Percentiles rank a stretch among this genome's conserved stretches.
Evolutionary conservation across 805 yeast genomes (phyloP).

Genomic region (Wickerhamiella azymoides): DNA sequence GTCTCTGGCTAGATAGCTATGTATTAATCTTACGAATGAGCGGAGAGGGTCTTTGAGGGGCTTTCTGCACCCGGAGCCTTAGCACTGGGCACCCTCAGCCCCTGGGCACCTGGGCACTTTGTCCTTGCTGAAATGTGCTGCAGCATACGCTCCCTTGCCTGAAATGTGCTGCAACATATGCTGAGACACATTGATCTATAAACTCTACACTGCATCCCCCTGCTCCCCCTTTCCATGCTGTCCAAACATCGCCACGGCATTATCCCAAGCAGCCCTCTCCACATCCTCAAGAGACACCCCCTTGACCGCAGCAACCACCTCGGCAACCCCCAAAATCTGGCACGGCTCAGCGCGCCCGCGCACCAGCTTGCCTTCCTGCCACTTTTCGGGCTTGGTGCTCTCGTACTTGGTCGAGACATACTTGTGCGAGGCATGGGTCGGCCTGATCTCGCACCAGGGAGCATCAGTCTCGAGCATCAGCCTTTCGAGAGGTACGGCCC

Average conservation of each 20-base stretch:
- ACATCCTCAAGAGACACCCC: slow-evolving; percentile 31
- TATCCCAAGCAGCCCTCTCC: slow-evolving; percentile 38
- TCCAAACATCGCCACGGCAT: slow-evolving; percentile 37
- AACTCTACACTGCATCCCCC: too few species aligned
- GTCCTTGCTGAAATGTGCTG: too few species aligned
- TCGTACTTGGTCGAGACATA: slow-evolving; percentile 32
- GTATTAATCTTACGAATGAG: background rate
- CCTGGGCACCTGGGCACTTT: background rate
- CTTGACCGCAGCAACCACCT: slow-evolving; percentile 42
- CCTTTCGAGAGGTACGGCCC: slow-evolving; percentile 51
- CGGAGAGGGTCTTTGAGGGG: too few species aligned
- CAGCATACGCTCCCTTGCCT: too few species aligned
- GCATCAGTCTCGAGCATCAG: slow-evolving; percentile 88
- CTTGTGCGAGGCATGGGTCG: slow-evolving; percentile 61
- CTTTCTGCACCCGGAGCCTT: too few species aligned
- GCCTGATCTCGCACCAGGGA: slow-evolving; percentile 95
- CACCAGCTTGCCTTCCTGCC: slow-evolving; percentile 34
- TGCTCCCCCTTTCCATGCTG: background rate
- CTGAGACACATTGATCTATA: too few species aligned
- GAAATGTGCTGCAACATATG: too few species aligned
- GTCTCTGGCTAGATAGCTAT: background rate
- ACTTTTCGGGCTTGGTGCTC: slow-evolving; percentile 51
- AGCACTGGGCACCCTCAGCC: too few species aligned
- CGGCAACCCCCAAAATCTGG: slow-evolving; percentile 65
- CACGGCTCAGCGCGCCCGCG: slow-evolving; percentile 91